Percentiles rank a stretch among this genome's conserved stretches.
These are phyloP conservation scores for Yarrowia osloensis DNA, from an alignment of 805 yeast species.

Conservation along the genomic window DNA sequence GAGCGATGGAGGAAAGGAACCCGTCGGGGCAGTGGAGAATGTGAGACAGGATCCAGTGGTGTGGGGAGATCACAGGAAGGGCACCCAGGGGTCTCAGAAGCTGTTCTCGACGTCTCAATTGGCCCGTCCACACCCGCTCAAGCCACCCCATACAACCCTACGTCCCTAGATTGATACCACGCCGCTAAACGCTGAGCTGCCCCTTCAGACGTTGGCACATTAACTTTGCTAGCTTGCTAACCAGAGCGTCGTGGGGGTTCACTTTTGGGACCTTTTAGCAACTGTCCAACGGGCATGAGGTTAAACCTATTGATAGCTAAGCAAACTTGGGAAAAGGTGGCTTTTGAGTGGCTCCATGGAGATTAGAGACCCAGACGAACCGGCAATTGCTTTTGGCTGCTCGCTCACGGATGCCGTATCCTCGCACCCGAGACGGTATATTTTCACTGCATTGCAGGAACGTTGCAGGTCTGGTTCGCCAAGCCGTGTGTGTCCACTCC, in stretches of 20 bases:
- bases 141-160: neutral
- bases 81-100: too few species aligned
- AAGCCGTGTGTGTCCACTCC: neutral
- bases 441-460: slow-evolving; percentile 5
- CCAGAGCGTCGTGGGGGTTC: neutral
- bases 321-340: neutral
- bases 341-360: neutral
- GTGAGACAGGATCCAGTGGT: neutral
- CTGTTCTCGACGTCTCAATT: too few species aligned
- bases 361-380: neutral
- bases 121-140: neutral
- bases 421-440: neutral
- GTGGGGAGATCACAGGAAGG: too few species aligned
- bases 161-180: neutral
- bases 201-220: neutral
- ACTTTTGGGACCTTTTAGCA: neutral
- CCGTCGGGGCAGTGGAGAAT: slow-evolving; percentile 24
- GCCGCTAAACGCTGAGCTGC: neutral
- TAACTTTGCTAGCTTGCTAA: neutral
- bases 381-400: neutral
- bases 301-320: neutral
- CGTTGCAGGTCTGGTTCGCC: neutral
- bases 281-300: slow-evolving; percentile 1
- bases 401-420: neutral
- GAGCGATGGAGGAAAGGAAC: slow-evolving; percentile 10